Base-by-base conservation (phyloP, 2,329 filamentous ascomycete genomes). In the Madurella fahalii region DNA sequence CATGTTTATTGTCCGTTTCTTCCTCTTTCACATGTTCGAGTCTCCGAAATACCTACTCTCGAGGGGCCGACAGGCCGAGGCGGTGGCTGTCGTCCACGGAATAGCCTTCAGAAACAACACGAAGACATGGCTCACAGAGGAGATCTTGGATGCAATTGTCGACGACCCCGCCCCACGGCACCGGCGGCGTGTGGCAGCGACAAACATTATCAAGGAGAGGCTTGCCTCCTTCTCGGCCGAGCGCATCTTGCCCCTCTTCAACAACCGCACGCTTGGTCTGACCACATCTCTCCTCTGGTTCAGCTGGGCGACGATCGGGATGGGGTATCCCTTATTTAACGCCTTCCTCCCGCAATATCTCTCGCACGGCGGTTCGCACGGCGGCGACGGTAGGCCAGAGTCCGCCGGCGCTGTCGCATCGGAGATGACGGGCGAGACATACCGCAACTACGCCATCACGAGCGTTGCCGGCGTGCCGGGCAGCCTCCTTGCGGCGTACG, bases 301-400 rank as follows among this genome's bases (percentile, higher is more conserved):
- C 70, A 85, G 84, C 67, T 95, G 90, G 90, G 79, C 85, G 0
- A 85, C 83, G 13, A 92, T 95, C 61, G 90, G 90, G 56, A 87
- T 95, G 83, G 89, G 85, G 2, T 95, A 93, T 65, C 90, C 89
- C 1, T 80, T 95, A 1, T 95, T 93, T 79, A 94, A 94, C 69
- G 87, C 88, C 50, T 95, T 95, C 72, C 78, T 95, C n/a, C 90
- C 90, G 0, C 88, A 94, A 62, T 94, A 94, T 66, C 82, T 95
- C 56, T 81, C 84, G 20, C 80, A 83, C 60, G 9, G 70, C 72
- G 25, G 65, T 72, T 12, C 67, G 69, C 16, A 66, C 69, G 46
- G 69, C 72, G 34, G n/a, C n/a, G n/a, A n/a, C n/a, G n/a, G n/a
- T n/a, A n/a, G n/a, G n/a, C n/a, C n/a, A n/a, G n/a, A n/a, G n/a